Conservation (phyloP, 306 rosid species). For the Luffa aegyptiaca region DNA sequence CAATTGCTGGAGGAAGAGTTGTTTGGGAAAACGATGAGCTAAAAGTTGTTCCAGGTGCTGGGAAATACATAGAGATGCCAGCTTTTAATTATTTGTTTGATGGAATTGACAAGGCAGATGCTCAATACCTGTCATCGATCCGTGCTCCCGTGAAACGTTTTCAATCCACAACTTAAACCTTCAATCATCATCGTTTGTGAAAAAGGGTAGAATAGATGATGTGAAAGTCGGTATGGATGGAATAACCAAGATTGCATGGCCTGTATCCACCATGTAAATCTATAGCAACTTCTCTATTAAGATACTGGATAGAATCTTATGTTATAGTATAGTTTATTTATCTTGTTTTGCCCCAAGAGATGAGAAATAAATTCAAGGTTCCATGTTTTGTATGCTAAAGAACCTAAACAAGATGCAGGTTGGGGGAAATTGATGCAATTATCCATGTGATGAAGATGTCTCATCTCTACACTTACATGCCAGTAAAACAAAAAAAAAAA, state of each 20-base stretch:
- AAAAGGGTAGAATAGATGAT: not conserved
- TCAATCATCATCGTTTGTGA: not conserved
- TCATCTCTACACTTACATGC: constrained; percentile 4
- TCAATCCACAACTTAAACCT: constrained; percentile 18
- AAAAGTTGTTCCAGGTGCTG: constrained; percentile 63
- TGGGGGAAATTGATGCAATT: not conserved
- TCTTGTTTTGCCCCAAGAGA: not conserved
- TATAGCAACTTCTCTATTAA: not conserved
- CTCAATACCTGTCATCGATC: constrained; percentile 50
- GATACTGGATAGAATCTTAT: not conserved
- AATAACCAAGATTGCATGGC: constrained; percentile 1
- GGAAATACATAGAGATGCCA: constrained; percentile 59
- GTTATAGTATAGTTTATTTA: not conserved
- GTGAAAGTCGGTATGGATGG: not conserved
- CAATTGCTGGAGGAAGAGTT: constrained; percentile 79
- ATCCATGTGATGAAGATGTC: not conserved
- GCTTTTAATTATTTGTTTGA: constrained; percentile 58
- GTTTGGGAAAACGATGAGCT: constrained; percentile 85
- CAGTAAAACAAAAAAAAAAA: not conserved
- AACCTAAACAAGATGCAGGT: not conserved
- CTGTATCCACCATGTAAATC: not conserved
- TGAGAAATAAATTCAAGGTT: not conserved
- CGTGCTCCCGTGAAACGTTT: constrained; percentile 61
- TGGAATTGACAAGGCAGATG: constrained; percentile 60
- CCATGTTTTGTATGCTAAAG: not conserved